These are phyloP conservation scores for Psilocybe cubensis DNA, from an alignment of 768 basidiomycete genomes.

Conservation along the genomic window DNA sequence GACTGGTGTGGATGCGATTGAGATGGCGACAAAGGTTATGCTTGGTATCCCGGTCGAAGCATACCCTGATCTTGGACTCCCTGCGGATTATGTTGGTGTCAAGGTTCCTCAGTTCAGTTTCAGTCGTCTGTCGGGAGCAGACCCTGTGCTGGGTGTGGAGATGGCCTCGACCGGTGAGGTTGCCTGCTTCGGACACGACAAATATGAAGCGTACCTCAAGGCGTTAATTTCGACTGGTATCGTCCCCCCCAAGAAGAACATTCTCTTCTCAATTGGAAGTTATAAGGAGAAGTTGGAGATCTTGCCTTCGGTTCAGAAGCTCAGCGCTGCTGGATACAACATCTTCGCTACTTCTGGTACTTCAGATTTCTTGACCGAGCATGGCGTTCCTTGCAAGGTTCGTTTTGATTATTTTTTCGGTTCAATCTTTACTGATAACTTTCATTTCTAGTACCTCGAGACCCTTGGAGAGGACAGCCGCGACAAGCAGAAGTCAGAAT, in stretches of 20 bases:
- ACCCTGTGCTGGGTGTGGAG: constrained; percentile 97
- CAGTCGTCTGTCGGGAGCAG: constrained; percentile 93
- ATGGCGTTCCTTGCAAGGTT: constrained; percentile 95
- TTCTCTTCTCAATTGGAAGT: constrained; percentile 94
- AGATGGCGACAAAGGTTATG: constrained; percentile 99
- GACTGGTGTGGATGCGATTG: constrained; percentile 96
- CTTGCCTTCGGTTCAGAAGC: constrained; percentile 91
- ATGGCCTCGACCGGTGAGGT: constrained; percentile 99
- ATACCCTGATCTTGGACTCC: constrained; percentile 88
- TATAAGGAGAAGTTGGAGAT: constrained; percentile 98
- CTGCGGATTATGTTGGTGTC: constrained; percentile 94
- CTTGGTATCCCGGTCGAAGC: constrained; percentile 85
- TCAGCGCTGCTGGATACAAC: constrained; percentile 91
- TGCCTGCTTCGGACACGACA: constrained; percentile 96
- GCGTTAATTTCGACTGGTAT: constrained; percentile 97
- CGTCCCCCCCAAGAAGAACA: constrained; percentile 94
- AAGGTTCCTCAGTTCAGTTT: constrained; percentile 99
- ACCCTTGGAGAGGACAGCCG: constrained; percentile 76
- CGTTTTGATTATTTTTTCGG: constrained; percentile 13
- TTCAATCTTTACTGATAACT: not conserved
- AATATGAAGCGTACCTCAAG: constrained; percentile 98
- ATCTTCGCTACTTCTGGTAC: constrained; percentile 98
- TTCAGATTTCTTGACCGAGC: constrained; percentile 96
- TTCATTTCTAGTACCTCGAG: constrained; percentile 74
- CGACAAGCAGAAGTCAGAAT: constrained; percentile 92